Base-by-base conservation (phyloP, 2,329 filamentous ascomycete species). In the Alternaria gaisen region DNA sequence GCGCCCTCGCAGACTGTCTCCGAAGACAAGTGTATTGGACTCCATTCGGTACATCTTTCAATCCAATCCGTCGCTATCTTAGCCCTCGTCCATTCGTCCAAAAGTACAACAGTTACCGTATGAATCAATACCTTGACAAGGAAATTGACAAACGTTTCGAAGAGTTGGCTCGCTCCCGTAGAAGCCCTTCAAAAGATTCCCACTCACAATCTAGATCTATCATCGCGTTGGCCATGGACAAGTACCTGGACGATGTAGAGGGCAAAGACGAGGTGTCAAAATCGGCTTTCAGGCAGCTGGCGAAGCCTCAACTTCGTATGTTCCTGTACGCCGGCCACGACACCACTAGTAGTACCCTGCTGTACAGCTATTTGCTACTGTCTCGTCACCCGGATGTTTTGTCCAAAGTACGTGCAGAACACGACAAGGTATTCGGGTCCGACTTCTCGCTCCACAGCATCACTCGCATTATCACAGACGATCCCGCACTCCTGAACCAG, bases 291-390 rank as follows among this genome's bases (percentile, higher is more conserved):
- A 58, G 66, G 12, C 59, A 54, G 42, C 67, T 61, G 40, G 69
- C 66, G 24, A 52, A 56, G 26, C 63, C 57, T 40, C 38, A 40
- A 40, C 18, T 77, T 53, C 72, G 70, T 9, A 57, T 71, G 0
- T 77, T 78, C 56, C 54, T 77, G 8, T 74, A 77, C 51, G 72
- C 72, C 14, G 75, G 75, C 1, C 70, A 77, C 38, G 74, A 77
- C 43, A 69, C 75, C 3, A 72, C 69, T 2, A 63, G 66, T 30
- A 71, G 64, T 18, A 72, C 74, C 9, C 64, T 77, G 6, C 66
- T 60, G 26, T 79, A 75, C 42, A 26, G 44, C 10, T 62, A 46
- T 24, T 61, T 72, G 22, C 42, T 72, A 20, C 65, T 79, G 0
- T 63, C 66, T 5, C 42, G 53, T 5, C 56, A 77, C 47, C 75